Evolutionary conservation across 2,329 filamentous ascomycete genomes (phyloP).

Genomic region (Dactylellina leptospora): DNA sequence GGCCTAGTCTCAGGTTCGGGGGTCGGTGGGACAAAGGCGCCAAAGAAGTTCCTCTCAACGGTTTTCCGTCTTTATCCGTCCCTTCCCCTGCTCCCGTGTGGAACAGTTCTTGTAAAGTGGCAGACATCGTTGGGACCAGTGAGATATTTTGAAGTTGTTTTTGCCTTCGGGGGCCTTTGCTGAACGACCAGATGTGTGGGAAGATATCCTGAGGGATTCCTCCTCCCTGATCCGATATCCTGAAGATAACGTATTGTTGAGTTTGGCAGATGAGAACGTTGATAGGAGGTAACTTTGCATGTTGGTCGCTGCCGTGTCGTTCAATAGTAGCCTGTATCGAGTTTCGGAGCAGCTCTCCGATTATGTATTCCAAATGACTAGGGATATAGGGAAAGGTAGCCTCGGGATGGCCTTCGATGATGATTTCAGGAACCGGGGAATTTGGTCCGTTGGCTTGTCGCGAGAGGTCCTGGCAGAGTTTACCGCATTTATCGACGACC

Average conservation of each 20-base stretch:
- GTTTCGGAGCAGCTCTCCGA: constrained; percentile 93
- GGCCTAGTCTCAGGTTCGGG: constrained; percentile 85
- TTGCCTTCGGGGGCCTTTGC: constrained; percentile 79
- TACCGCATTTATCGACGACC: constrained; percentile 83
- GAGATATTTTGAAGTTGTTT: constrained; percentile 83
- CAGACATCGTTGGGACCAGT: constrained; percentile 88
- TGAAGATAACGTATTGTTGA: constrained; percentile 91
- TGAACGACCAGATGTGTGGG: constrained; percentile 95
- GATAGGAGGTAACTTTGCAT: constrained; percentile 76
- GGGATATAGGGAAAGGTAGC: constrained; percentile 97
- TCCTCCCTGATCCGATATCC: constrained; percentile 93
- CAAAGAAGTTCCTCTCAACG: constrained; percentile 69
- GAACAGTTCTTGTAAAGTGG: constrained; percentile 86
- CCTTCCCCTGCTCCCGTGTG: constrained; percentile 41
- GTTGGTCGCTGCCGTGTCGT: constrained; percentile 60
- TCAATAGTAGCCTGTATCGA: constrained; percentile 93
- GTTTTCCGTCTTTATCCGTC: constrained; percentile 46
- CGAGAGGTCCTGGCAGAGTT: constrained; percentile 77
- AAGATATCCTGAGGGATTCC: constrained; percentile 85
- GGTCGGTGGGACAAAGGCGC: constrained; percentile 81
- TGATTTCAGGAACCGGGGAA: constrained; percentile 79
- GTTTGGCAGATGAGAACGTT: constrained; percentile 95
- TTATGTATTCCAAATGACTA: constrained; percentile 94
- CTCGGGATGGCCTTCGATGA: constrained; percentile 81
- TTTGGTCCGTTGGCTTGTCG: constrained; percentile 77